Base-by-base conservation (phyloP, 305 asterid species). In the Fraxinus velutina region DNA sequence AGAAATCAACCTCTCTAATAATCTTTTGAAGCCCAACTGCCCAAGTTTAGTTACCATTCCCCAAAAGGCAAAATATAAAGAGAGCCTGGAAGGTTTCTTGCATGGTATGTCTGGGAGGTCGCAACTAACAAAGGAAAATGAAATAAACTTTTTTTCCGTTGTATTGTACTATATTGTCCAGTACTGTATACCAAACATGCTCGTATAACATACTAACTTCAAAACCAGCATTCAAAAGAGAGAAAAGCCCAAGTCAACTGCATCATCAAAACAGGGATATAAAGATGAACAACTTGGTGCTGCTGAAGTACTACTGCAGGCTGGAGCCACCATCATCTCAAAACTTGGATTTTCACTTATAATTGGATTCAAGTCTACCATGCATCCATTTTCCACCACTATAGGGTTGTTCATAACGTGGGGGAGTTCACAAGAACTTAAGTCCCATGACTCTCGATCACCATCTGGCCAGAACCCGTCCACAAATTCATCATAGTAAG, bases 361-460 rank as follows among this genome's bases (percentile, higher is more conserved):
- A 8, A 13, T 36, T 64, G 85, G 81, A 76, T 76, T 50, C 50
- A 83, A 77, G 13, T 44, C 39, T 55, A 70, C 86, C 81, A 78
- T 80, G 86, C 87, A 75, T 27, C 76, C 84, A 84, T 17, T 82
- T 68, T 79, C 82, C 60, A 6, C 55, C 37, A 81, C 62, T 21
- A 77, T 44, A 50, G 83, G 66, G 60, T 74, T 68, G 47, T 77
- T 88, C 57, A 83, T 86, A 83, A 87, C 80, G 8, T 87, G 87
- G 2, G 89, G 83, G 29, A 87, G 86, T 70, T 88, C 91, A 44
- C 84, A 72, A 76, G 90, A 83, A 79, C 84, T 86, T 84, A 78
- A 71, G 77, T 87, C 94, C 96, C 94, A 87, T 17, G 85, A 33
- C 73, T 85, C 85, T 76, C 80, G 77, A 5, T 79, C 62, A 15